phyloP scores from a whole-genome alignment of 345 rosid species.

The Pseudoturritis turrita region DNA sequence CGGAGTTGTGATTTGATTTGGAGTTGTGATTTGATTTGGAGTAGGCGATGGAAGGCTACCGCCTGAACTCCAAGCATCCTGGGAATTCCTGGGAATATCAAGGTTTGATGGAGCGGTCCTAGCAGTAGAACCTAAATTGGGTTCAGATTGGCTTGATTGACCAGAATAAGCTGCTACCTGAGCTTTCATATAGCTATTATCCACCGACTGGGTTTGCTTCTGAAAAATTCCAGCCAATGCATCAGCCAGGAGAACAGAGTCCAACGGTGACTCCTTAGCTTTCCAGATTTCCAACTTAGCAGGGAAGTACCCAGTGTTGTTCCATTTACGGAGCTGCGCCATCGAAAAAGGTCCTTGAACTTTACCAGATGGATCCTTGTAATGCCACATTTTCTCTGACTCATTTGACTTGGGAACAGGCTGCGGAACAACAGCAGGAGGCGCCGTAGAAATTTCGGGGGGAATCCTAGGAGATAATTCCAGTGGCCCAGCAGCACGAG shows the following conservation, averaged over 20 bases:
- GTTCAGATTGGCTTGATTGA: constrained; percentile 28
- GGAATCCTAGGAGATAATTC: constrained; percentile 41
- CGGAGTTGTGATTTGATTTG: constrained; percentile 49
- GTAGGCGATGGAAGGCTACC: constrained; percentile 92
- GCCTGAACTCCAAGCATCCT: constrained; percentile 56
- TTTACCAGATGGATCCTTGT: constrained; percentile 93
- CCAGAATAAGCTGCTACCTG: constrained; percentile 41
- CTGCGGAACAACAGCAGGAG: constrained; percentile 39
- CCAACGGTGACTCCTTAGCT: constrained; percentile 52
- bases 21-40: constrained; percentile 72
- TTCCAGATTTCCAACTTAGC: constrained; percentile 81
- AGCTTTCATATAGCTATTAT: constrained; percentile 31
- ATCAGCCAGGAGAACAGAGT: constrained; percentile 69
- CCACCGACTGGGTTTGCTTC: constrained; percentile 42
- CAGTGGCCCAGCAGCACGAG: constrained; percentile 36
- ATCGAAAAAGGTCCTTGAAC: constrained; percentile 95
- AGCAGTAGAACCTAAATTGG: constrained; percentile 31
- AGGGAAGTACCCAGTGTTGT: constrained; percentile 87
- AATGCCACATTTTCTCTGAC: constrained; percentile 89
- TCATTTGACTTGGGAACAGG: constrained; percentile 54
- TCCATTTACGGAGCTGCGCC: constrained; percentile 96
- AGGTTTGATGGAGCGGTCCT: constrained; percentile 40
- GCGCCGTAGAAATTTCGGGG: constrained; percentile 37
- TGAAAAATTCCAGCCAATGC: constrained; percentile 69
- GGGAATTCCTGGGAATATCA: constrained; percentile 50